These are phyloP conservation scores for Nannizzia gypsea DNA, from an alignment of 2,329 filamentous ascomycete genomes.

Conservation along the genomic window DNA sequence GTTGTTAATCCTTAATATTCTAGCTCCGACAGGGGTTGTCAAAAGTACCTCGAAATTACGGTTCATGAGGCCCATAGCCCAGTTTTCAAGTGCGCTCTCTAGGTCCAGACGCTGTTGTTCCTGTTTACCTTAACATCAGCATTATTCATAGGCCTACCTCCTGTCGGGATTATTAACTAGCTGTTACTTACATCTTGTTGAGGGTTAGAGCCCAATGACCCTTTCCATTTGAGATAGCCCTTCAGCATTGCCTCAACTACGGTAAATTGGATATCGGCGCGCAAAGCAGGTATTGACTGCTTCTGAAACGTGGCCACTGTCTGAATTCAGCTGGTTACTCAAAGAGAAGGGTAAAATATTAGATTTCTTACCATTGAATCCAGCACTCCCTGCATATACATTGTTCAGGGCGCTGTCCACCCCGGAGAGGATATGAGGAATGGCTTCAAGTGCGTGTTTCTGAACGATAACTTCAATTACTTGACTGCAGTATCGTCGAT, in stretches of 20 bases:
- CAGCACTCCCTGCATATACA: slow-evolving; percentile 58
- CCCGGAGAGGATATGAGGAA: slow-evolving; percentile 72
- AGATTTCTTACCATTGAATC: slow-evolving; percentile 49
- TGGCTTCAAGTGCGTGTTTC: slow-evolving; percentile 69
- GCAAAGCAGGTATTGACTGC: slow-evolving; percentile 41
- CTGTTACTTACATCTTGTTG: slow-evolving; percentile 36
- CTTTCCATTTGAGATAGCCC: slow-evolving; percentile 73
- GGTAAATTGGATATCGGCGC: slow-evolving; percentile 78
- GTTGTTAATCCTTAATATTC: slow-evolving; percentile 11
- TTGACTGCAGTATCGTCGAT: slow-evolving; percentile 76
- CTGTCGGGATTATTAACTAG: not conserved
- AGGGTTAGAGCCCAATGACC: slow-evolving; percentile 40
- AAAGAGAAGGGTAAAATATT: not conserved
- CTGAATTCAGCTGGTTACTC: not conserved
- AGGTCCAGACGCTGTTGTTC: slow-evolving; percentile 29
- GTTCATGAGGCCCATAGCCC: slow-evolving; percentile 32
- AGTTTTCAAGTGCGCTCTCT: slow-evolving; percentile 30
- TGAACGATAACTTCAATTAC: slow-evolving; percentile 80
- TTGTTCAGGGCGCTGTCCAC: slow-evolving; percentile 63
- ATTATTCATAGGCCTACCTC: not conserved
- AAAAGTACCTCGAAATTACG: slow-evolving; percentile 28
- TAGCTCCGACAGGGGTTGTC: not conserved
- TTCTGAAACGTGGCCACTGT: slow-evolving; percentile 30
- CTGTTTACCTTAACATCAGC: slow-evolving; percentile 12
- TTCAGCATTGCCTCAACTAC: slow-evolving; percentile 81